These are phyloP conservation scores for Panicum hallii DNA, from an alignment of 202 grass and related monocot species.

Conservation along the genomic window DNA sequence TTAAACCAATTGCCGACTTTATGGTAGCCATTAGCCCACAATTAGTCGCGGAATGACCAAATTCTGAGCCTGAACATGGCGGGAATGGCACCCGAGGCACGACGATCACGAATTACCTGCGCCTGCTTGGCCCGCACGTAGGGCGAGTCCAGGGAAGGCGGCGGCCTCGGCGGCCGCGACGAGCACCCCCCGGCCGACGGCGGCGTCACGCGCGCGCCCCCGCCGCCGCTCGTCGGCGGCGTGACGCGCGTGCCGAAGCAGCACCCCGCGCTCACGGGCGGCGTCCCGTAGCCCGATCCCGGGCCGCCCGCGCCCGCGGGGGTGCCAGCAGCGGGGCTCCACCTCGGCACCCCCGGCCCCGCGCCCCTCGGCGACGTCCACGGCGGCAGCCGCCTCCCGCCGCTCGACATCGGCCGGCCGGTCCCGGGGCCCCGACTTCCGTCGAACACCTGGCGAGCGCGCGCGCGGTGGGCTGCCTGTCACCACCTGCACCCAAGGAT, in stretches of 20 bases:
- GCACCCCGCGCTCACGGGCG: slow-evolving; percentile 39
- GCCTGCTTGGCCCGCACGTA: slow-evolving; percentile 66
- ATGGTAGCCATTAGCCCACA: background rate
- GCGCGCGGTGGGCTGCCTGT: background rate
- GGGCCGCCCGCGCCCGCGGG: background rate
- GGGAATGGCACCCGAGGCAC: background rate
- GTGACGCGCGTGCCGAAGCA: slow-evolving; percentile 29
- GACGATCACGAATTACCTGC: slow-evolving; percentile 43
- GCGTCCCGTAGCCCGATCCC: slow-evolving; percentile 14
- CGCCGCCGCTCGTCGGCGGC: slow-evolving; percentile 28
- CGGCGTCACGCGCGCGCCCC: slow-evolving; percentile 31
- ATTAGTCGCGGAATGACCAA: background rate
- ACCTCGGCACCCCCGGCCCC: background rate
- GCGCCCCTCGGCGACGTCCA: slow-evolving; percentile 60
- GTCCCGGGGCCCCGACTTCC: slow-evolving; percentile 10
- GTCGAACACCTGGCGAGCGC: slow-evolving; percentile 45
- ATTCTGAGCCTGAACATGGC: background rate
- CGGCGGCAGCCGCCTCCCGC: slow-evolving; percentile 53
- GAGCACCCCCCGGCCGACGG: slow-evolving; percentile 24
- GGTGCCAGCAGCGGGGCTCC: slow-evolving; percentile 19
- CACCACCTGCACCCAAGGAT: background rate
- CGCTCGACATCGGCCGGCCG: slow-evolving; percentile 31
- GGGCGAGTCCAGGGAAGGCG: slow-evolving; percentile 47
- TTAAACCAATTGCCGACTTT: background rate
- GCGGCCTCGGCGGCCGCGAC: slow-evolving; percentile 49